These are phyloP conservation scores for Pharus latifolius DNA, from an alignment of 176 grass and related monocot genomes.

Conservation along the genomic window DNA sequence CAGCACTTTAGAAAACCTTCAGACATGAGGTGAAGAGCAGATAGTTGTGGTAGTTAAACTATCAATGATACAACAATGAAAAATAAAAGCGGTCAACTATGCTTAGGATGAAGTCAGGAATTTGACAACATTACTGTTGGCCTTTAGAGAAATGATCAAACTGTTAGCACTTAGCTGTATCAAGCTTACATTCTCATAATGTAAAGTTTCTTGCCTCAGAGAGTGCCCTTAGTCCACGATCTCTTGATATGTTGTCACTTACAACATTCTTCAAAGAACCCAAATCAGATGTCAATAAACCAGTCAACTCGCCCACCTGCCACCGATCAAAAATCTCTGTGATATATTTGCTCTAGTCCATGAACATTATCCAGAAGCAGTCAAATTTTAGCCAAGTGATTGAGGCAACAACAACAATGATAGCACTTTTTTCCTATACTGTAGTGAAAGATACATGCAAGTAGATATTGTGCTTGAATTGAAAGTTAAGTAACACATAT, in stretches of 20 bases:
- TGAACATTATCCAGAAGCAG: not conserved
- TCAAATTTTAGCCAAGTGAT: not conserved
- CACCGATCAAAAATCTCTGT: not conserved
- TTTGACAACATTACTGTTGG: not conserved
- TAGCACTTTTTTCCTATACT: not conserved
- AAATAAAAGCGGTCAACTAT: not conserved
- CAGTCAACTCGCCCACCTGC: slow-evolving; percentile 94
- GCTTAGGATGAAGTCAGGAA: not conserved
- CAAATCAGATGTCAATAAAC: slow-evolving; percentile 94
- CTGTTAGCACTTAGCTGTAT: slow-evolving; percentile 31
- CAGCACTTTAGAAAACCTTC: not conserved
- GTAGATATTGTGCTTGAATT: not conserved
- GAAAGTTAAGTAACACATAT: not conserved
- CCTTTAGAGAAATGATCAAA: slow-evolving; percentile 28
- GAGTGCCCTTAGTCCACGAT: slow-evolving; percentile 86
- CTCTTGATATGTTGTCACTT: slow-evolving; percentile 94
- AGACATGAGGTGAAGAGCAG: not conserved
- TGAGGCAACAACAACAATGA: not conserved
- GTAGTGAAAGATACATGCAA: not conserved
- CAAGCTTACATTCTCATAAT: slow-evolving; percentile 50
- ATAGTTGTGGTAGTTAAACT: not conserved
- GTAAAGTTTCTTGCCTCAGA: slow-evolving; percentile 90
- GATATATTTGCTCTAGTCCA: slow-evolving; percentile 1
- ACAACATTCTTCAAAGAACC: slow-evolving; percentile 78
- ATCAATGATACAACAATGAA: slow-evolving; percentile 1